phyloP scores from a whole-genome alignment of 345 rosid species.

The Dimocarpus longan region DNA sequence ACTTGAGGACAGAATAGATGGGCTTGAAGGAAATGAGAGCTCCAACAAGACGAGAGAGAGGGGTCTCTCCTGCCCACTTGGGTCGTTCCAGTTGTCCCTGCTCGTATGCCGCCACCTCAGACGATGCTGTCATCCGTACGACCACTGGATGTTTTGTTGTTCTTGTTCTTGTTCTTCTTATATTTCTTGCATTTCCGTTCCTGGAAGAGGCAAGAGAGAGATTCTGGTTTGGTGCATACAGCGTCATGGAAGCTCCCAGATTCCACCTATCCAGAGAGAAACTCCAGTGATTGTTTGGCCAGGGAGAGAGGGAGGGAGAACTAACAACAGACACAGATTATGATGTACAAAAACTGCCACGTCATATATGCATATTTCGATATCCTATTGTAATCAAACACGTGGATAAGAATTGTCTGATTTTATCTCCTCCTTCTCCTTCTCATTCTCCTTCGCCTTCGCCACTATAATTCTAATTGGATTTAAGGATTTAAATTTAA shows the following conservation, averaged over 20 bases:
- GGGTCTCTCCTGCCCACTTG: constrained; percentile 67
- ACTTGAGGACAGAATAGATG: constrained; percentile 55
- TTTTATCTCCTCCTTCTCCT: not conserved
- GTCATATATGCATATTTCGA: constrained; percentile 12
- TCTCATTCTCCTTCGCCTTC: no score
- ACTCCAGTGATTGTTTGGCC: not conserved
- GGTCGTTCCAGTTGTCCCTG: constrained; percentile 60
- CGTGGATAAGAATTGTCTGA: constrained; percentile 17
- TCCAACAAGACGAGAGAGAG: constrained; percentile 57
- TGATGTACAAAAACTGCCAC: not conserved
- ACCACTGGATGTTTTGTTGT: constrained; percentile 13
- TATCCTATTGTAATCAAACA: constrained; percentile 15
- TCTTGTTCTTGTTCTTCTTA: constrained; percentile 4
- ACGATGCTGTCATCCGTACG: constrained; percentile 31
- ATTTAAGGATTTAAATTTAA: no score
- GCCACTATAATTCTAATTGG: not conserved
- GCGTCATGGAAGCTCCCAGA: constrained; percentile 32
- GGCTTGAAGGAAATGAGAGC: constrained; percentile 64
- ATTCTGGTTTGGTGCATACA: constrained; percentile 33
- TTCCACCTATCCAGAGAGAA: not conserved
- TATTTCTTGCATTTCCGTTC: constrained; percentile 4
- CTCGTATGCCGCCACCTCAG: constrained; percentile 35
- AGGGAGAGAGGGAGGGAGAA: not conserved
- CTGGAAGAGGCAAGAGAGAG: constrained; percentile 20
- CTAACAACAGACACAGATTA: not conserved